phyloP scores from a whole-genome alignment of 495 filamentous ascomycete species.

The Penicillium soppii region DNA sequence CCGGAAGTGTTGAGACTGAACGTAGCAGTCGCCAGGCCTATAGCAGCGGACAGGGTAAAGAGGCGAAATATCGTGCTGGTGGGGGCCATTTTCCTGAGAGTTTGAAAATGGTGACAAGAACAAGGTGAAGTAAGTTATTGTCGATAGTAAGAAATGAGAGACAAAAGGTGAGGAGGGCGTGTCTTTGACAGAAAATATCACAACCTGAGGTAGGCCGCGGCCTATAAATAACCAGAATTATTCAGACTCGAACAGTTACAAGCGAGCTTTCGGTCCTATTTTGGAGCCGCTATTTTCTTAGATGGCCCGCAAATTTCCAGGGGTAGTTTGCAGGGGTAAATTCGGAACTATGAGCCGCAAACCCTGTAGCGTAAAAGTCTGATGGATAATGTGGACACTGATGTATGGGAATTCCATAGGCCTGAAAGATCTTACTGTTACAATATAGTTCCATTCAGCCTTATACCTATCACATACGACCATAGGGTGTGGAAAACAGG shows the following conservation, averaged over 20 bases:
- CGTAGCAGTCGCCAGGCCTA: slow-evolving; percentile 15
- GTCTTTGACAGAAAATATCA: not conserved
- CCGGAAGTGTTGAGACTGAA: slow-evolving; percentile 27
- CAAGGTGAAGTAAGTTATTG: not conserved
- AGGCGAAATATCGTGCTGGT: slow-evolving; percentile 10
- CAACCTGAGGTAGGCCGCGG: not conserved
- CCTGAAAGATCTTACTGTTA: too few relatives aligned
- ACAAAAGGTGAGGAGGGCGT: slow-evolving; percentile 6
- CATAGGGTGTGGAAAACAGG: too few relatives aligned
- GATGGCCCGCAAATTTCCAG: slow-evolving; percentile 10
- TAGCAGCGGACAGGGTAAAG: slow-evolving; percentile 15
- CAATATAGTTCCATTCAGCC: too few relatives aligned
- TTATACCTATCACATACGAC: too few relatives aligned
- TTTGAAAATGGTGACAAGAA: slow-evolving; percentile 2
- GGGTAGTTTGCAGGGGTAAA: too few relatives aligned
- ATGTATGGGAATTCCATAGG: too few relatives aligned
- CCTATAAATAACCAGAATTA: not conserved
- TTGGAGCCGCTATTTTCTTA: slow-evolving; percentile 4
- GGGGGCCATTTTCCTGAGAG: slow-evolving; percentile 12
- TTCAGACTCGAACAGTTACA: not conserved
- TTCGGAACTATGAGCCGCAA: slow-evolving; percentile 4
- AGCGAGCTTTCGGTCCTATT: not conserved
- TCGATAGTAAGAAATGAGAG: not conserved
- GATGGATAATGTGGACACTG: too few relatives aligned
- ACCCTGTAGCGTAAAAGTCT: slow-evolving; percentile 1